Percentiles rank a stretch among this genome's conserved stretches.
phyloP scores from a whole-genome alignment of 257 asterid genomes.

The Solanum dulcamara region DNA sequence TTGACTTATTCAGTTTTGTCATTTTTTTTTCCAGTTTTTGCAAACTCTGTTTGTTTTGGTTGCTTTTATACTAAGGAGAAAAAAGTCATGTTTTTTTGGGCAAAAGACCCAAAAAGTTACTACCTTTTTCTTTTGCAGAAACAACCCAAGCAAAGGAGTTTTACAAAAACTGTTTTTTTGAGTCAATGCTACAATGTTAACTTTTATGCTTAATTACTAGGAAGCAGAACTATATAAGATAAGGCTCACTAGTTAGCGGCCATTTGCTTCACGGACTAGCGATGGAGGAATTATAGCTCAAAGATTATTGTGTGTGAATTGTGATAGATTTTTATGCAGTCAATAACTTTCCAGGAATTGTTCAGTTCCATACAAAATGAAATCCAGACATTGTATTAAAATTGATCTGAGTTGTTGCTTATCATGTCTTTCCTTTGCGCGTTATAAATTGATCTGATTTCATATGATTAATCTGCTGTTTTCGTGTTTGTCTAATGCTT shows the following conservation, averaged over 20 bases:
- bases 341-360: background rate
- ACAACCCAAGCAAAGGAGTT: background rate
- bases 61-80: background rate
- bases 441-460: background rate
- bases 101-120: background rate
- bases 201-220: background rate
- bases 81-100: background rate
- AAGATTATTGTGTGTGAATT: background rate
- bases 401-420: background rate
- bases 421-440: background rate
- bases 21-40: background rate
- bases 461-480: background rate
- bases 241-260: background rate
- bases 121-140: background rate
- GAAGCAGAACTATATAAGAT: background rate
- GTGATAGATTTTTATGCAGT: background rate
- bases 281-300: background rate
- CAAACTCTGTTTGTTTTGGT: background rate
- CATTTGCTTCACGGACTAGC: background rate
- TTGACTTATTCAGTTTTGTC: too few relatives aligned
- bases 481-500: constrained; percentile 2
- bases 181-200: background rate
- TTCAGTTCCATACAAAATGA: background rate
- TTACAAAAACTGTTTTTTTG: background rate
- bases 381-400: background rate